phyloP scores from a whole-genome alignment of 2,329 filamentous ascomycete species.

The Aspergillus quadricinctus region DNA sequence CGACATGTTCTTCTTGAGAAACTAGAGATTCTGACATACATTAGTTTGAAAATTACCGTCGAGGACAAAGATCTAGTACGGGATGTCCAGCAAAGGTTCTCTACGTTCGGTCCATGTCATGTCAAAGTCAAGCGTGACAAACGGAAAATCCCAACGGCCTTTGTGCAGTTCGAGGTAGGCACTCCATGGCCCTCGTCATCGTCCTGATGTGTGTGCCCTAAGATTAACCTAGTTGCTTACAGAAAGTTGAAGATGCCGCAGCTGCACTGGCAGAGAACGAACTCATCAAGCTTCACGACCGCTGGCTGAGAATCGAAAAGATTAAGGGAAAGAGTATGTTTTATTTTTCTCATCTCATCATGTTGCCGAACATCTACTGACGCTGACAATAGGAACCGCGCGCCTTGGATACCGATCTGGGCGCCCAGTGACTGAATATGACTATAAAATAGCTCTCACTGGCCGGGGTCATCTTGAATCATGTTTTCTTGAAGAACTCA shows the following conservation, averaged over 20 bases:
- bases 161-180: conserved; percentile 38
- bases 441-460: conserved; percentile 6
- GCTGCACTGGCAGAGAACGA: conserved; percentile 15
- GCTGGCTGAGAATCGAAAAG: conserved; percentile 16
- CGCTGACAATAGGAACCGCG: conserved; percentile 12
- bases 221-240: neutral
- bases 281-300: conserved; percentile 11
- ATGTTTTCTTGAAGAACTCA: conserved; percentile 7
- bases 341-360: neutral
- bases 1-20: neutral
- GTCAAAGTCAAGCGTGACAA: conserved; percentile 33
- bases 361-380: neutral
- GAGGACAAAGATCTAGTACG: conserved; percentile 24
- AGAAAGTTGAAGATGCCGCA: conserved; percentile 26
- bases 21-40: conserved; percentile 6
- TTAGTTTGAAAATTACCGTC: conserved; percentile 24
- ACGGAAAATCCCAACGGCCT: conserved; percentile 32
- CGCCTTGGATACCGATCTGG: conserved; percentile 13
- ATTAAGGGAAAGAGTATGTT: conserved; percentile 18
- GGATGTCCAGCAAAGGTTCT: conserved; percentile 27
- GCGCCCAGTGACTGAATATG: conserved; percentile 5
- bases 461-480: conserved; percentile 14
- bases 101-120: conserved; percentile 29
- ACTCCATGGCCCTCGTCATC: neutral
- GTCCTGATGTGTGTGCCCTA: neutral